A percentile compares a stretch with the other conserved stretches of the same genome.
These are phyloP conservation scores for Ganoderma lucidum DNA, from an alignment of 1,284 basidiomycete genomes.

Conservation along the genomic window DNA sequence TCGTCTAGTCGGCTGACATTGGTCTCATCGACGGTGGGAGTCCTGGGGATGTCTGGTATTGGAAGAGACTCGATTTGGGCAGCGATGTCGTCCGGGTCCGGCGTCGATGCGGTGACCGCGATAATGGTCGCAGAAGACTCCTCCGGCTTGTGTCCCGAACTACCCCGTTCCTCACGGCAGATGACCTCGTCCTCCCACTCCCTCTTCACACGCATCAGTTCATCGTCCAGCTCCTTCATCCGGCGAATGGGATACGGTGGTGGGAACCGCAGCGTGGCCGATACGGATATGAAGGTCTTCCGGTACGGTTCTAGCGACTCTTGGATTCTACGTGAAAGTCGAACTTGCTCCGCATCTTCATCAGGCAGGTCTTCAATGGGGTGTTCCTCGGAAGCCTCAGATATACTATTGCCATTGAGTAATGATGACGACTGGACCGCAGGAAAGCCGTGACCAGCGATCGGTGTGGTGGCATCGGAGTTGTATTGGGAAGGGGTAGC, in stretches of 20 bases:
- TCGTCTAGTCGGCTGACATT: slow-evolving; percentile 34
- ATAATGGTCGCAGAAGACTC: slow-evolving; percentile 46
- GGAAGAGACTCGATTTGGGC: slow-evolving; percentile 77
- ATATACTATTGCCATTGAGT: slow-evolving; percentile 32
- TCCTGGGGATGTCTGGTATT: slow-evolving; percentile 53
- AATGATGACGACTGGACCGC: slow-evolving; percentile 16
- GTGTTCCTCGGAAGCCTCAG: slow-evolving; percentile 31
- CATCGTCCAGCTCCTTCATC: slow-evolving; percentile 88
- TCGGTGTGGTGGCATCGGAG: slow-evolving; percentile 27
- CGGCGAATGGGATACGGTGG: slow-evolving; percentile 87
- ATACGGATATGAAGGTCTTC: slow-evolving; percentile 89
- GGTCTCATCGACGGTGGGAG: slow-evolving; percentile 50
- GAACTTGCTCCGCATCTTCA: slow-evolving; percentile 72
- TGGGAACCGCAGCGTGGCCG: slow-evolving; percentile 88
- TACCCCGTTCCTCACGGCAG: slow-evolving; percentile 73
- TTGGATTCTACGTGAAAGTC: slow-evolving; percentile 77
- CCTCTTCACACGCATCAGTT: slow-evolving; percentile 69
- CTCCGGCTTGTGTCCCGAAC: slow-evolving; percentile 52
- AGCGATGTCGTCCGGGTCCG: slow-evolving; percentile 62
- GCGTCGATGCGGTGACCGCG: slow-evolving; percentile 31
- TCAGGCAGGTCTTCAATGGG: slow-evolving; percentile 65
- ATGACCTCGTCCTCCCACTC: slow-evolving; percentile 89
- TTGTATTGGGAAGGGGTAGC: slow-evolving; percentile 60
- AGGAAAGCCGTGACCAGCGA: slow-evolving; percentile 25
- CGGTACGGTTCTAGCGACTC: slow-evolving; percentile 84